Percentiles rank a stretch among this genome's conserved stretches.
Conservation (phyloP, 176 grass and related monocot genomes). For the Hordeum marinum region DNA sequence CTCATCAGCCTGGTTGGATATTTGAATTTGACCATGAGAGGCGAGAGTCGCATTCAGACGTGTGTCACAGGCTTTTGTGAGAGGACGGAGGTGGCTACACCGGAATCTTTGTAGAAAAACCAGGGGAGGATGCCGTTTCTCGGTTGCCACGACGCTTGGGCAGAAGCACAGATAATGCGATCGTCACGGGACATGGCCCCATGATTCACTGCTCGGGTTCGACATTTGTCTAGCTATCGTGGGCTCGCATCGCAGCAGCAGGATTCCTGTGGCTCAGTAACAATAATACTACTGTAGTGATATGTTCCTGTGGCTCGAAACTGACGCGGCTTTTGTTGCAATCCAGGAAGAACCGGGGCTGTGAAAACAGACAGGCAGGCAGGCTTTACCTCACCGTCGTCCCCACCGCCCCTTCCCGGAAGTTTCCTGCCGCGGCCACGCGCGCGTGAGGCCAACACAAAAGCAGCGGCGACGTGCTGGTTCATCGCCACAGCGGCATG, state of each 20-base stretch:
- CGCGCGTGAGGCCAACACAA: neutral
- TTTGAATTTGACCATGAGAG: neutral
- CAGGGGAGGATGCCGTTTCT: too few species aligned
- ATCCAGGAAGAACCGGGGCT: conserved; percentile 16
- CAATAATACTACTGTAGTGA: too few species aligned
- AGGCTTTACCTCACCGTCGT: neutral
- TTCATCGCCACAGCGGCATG: neutral
- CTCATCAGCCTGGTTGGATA: neutral
- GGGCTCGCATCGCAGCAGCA: neutral
- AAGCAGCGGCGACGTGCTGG: neutral
- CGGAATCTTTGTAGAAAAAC: neutral
- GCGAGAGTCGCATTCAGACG: neutral
- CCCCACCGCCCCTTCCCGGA: conserved; percentile 8
- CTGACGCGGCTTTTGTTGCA: conserved; percentile 23
- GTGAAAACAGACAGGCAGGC: neutral
- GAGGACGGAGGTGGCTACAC: neutral
- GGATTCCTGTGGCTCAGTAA: neutral
- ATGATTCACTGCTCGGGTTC: too few species aligned
- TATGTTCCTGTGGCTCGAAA: neutral
- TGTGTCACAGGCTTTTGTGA: neutral
- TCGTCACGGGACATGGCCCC: too few species aligned
- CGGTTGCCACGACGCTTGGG: too few species aligned
- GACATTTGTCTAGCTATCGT: too few species aligned
- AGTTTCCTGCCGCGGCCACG: neutral
- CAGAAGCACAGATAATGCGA: too few species aligned